Evolutionary conservation across 768 basidiomycete genomes (phyloP), one percentile per base, ranked within the genome.

Genomic region (Hygrophoropsis aurantiaca): DNA sequence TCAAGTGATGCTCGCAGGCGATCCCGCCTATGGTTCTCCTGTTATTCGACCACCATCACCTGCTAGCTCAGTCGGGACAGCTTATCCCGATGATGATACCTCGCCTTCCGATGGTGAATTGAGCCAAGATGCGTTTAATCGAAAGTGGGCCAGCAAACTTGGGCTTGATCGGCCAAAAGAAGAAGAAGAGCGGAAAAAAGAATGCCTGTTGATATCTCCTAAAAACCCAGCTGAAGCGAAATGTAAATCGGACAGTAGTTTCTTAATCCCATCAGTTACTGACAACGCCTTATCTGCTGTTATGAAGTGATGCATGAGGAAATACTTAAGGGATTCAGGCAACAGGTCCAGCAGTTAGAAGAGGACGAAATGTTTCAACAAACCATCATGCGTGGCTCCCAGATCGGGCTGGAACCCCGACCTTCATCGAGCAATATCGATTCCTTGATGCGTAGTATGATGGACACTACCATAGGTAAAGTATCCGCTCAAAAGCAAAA

Each of bases 61-160:
- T 24, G 71, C 72, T 7, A 74, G 71, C 42, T 74, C 75, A 11
- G 65, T 77, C 40, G 74, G 71, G 30, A 76, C 75, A 34, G 64
- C 70, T n/a, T 76, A 76, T 25, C 73, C 69, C 6, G 62, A 61
- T 13, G 77, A 77, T 54, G 72, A 75, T 51, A 75, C 77, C n/a
- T 56, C 55, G 30, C 58, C 58, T n/a, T 67, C 67, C 3, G 75
- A 77, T 46, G 50, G 49, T n/a, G 66, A 65, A 48, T 58, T 77
- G 32, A 58, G 61, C 38, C 59, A 68, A 40, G 60, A 67, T 46
- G 68, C 61, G 3, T 74, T 77, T 47, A 64, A 61, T 33, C 51
- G 58, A 40, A 74, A 66, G 49, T 65, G 66, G 51, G 59, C 64
- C 40, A 60, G 61, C 20, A 55, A 57, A 40, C 58, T 74, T 35